Percentiles rank a stretch among this genome's conserved stretches.
phyloP scores from a whole-genome alignment of 768 basidiomycete genomes.

The Lentinus tigrinus region DNA sequence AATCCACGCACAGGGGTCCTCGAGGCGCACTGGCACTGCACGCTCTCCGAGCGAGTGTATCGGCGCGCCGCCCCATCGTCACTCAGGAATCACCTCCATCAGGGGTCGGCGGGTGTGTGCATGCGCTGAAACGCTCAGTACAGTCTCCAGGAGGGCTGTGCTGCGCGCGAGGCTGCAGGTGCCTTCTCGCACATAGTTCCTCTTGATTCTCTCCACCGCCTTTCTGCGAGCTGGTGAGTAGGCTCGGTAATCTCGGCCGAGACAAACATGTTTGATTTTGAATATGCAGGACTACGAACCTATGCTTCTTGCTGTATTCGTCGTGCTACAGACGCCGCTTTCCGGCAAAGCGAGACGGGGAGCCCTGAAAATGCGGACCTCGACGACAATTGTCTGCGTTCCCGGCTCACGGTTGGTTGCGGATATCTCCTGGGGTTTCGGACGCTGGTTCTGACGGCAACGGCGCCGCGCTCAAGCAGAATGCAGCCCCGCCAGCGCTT shows the following conservation, averaged over 20 bases:
- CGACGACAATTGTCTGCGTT: too few relatives aligned
- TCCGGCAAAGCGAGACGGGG: too few relatives aligned
- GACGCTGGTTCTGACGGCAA: not conserved
- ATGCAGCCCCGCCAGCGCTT: not conserved
- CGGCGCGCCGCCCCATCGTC: not conserved
- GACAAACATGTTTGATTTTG: too few relatives aligned
- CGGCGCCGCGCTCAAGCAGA: not conserved
- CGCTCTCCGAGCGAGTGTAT: not conserved
- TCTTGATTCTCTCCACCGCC: too few relatives aligned
- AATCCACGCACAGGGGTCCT: not conserved
- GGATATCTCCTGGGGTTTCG: not conserved
- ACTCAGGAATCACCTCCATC: not conserved
- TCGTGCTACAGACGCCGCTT: too few relatives aligned
- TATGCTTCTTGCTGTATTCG: too few relatives aligned
- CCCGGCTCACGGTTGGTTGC: too few relatives aligned
- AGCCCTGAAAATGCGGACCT: too few relatives aligned
- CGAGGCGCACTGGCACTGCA: not conserved
- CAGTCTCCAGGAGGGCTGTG: not conserved
- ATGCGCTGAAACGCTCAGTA: not conserved
- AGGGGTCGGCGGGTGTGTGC: not conserved
- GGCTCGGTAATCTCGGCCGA: too few relatives aligned
- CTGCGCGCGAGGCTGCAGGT: not conserved
- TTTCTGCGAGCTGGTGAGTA: too few relatives aligned
- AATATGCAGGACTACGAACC: too few relatives aligned
- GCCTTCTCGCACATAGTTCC: too few relatives aligned